Percentiles rank a stretch among this genome's conserved stretches.
These are phyloP conservation scores for Phyllachora maydis DNA, from an alignment of 2,329 filamentous ascomycete species.

Conservation along the genomic window DNA sequence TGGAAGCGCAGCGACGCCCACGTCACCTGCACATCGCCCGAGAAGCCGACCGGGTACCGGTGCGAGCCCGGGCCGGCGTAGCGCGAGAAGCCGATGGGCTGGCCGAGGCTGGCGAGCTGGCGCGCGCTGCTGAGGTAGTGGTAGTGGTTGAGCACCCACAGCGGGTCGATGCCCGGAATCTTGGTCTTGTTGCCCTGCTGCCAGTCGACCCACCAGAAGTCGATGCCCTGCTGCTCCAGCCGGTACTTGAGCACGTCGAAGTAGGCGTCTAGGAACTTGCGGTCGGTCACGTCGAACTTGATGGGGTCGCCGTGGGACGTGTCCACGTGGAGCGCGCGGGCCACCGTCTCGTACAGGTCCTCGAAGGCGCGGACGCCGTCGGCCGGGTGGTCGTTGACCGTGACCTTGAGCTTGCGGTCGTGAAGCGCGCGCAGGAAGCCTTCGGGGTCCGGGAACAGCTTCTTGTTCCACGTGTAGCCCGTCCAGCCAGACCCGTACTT, in stretches of 20 bases:
- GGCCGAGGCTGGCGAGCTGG: slow-evolving; percentile 13
- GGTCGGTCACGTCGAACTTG: slow-evolving; percentile 31
- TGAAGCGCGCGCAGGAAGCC: slow-evolving; percentile 29
- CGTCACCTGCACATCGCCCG: slow-evolving; percentile 35
- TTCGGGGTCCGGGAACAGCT: slow-evolving; percentile 33
- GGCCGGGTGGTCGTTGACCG: slow-evolving; percentile 42
- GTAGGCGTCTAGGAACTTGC: slow-evolving; percentile 33
- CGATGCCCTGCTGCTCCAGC: slow-evolving; percentile 32
- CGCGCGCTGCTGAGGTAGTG: slow-evolving; percentile 32
- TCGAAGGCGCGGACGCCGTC: slow-evolving; percentile 34
- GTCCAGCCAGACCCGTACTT: slow-evolving; percentile 28
- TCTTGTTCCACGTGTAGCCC: slow-evolving; percentile 40
- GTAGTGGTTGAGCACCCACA: slow-evolving; percentile 46
- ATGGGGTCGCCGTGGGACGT: slow-evolving; percentile 26
- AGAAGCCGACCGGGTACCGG: slow-evolving; percentile 44
- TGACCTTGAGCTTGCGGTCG: slow-evolving; percentile 26
- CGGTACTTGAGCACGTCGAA: slow-evolving; percentile 32
- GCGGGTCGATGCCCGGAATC: slow-evolving; percentile 35
- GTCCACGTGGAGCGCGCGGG: slow-evolving; percentile 27
- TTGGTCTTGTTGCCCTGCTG: slow-evolving; percentile 36
- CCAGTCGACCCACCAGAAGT: slow-evolving; percentile 53
- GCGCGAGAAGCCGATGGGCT: slow-evolving; percentile 34
- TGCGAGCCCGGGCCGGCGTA: slow-evolving; percentile 43
- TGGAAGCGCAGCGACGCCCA: slow-evolving; percentile 43
- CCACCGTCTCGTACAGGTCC: slow-evolving; percentile 32